Base-by-base conservation (phyloP, 768 basidiomycete species). In the Boletus subparvulus region DNA sequence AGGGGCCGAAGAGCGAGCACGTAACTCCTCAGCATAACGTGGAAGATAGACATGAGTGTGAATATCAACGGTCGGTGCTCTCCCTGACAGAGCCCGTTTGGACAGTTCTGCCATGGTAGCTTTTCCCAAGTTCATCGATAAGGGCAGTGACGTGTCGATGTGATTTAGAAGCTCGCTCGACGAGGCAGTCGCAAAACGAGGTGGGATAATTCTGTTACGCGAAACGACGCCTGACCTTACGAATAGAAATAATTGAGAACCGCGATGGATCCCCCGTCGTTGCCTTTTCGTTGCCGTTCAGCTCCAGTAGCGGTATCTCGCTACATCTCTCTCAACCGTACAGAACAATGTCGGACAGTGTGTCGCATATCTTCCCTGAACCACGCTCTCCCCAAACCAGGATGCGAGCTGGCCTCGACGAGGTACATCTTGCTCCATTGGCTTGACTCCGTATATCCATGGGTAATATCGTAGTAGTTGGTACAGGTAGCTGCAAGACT, bases 31-130 rank as follows among this genome's bases (percentile, higher is more conserved):
- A 19, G 85, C 83, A 70, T 94, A 94, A 35, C 88, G 80, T 3
- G 91, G 89, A 19, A 92, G 80, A 66, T 92, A 94, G 41, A 93
- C 82, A 61, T 94, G 92, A 5, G 90, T 90, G 76, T 94, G 92
- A 33, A 94, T 77, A 74, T 94, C 92, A 44, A 94, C 83, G 43
- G 90, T 73, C 2, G 84, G 75, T 32, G 63, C 61, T 40, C 61
- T 68, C 36, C 57, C 41, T 52, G 59, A 68, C 41, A 63, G 35
- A 0, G 52, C 51, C 21, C 52, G 61, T 41, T 46, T 70, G 50
- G 62, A 62, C 26, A 73, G 44, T 45, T 63, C 59, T 53, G 65
- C 58, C 71, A 63, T 66, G 47, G 70, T 14, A 35, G 51, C 61
- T 17, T 39, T 73, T 55, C 56, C 59, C 54, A 60, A 55, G 62